Evolutionary conservation across 768 basidiomycete species (phyloP), one percentile per base, ranked within the genome.

Genomic region (Pisolithus orientalis): DNA sequence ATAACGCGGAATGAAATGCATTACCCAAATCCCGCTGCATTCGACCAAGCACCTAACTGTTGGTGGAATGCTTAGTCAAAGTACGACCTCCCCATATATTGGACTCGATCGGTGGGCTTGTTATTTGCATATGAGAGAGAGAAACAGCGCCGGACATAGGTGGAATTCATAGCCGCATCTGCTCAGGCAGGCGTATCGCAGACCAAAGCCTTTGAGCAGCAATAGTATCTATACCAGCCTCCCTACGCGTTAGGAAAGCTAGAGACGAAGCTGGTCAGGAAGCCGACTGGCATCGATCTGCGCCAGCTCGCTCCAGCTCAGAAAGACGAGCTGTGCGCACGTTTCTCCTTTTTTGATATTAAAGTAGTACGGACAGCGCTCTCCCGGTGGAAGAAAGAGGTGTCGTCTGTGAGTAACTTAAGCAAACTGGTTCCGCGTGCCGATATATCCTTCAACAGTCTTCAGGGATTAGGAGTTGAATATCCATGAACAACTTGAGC

Each of bases 311-410:
- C 82, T 2, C 72, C 77, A 52, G 53, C 70, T 28, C 87, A 91
- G 66, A 90, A 87, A 69, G 86, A 91, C 60, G 89, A 91, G 60
- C 73, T 90, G 86, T 88, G 57, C 57, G 80, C 11, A 21, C 1
- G 9, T 29, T 24, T 40, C 48, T 45, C 11, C 28, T 11, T 34
- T 16, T 25, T 44, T 38, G 17, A n/a, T 48, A 51, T 50, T 60
- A 40, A 59, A 29, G 40, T 49, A 9, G 27, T 55, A 17, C 49
- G 27, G 54, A 24, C 57, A 86, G 87, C 3, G 85, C 87, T 4
- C 69, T 91, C 14, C 75, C 91, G 34, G 76, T 84, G 44, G 88
- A 83, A 1, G 87, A 90, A 63, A 75, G 87, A 34, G 83, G 85
- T 0, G 87, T 87, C 29, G 84, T 90, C 16, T 87, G 85, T 87